Evolutionary conservation across 108 stramenopile genomes (phyloP), one percentile per base, ranked within the genome.

Genomic region (Cylindrotheca fusiformis): DNA sequence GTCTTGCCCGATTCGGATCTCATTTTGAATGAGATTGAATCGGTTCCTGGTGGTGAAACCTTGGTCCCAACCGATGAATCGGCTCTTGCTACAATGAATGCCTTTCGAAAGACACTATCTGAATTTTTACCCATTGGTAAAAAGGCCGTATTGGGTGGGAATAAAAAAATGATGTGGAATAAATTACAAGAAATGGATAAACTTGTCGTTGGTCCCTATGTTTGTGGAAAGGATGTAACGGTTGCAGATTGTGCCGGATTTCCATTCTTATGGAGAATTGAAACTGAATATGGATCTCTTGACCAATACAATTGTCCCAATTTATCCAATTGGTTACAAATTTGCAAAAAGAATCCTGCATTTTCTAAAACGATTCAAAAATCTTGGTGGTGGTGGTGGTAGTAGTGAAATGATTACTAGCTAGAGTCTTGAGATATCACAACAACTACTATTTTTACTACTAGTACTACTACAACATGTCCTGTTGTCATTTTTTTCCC

Each of bases 331-430:
- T 88, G 91, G 91, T 54, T 92, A 27, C 61, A 88, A 20, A 30
- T 46, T 20, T 88, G 90, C 55, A 55, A 62, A 23, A 33, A 76
- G 18, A 76, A 77, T 0, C 59, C 65, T 12, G 58, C 79, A 44
- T 82, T 92, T 50, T 72, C 77, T 33, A 77, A 76, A 21, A 92
- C 85, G 5, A 71, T 92, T 24, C 79, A 77, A 73, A 62, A 68
- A 22, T 73, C 80, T 47, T 92, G 90, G 90, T 92, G 90, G 90
- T 92, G 90, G 90, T 91, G 87, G 87, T 86, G 79, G 79, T 85
- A 68, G n/a, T n/a, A n/a, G n/a, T n/a, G n/a, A 52, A 32, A 58
- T 44, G 8, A 19, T 4, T 58, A 12, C 20, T 52, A 21, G 52
- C 10, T 18, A n/a, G 52, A 22, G n/a, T n/a, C n/a, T n/a, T n/a